Evolutionary conservation across 2,329 filamentous ascomycete species (phyloP), one percentile per base, ranked within the genome.

Genomic region (Botrytis fragariae): DNA sequence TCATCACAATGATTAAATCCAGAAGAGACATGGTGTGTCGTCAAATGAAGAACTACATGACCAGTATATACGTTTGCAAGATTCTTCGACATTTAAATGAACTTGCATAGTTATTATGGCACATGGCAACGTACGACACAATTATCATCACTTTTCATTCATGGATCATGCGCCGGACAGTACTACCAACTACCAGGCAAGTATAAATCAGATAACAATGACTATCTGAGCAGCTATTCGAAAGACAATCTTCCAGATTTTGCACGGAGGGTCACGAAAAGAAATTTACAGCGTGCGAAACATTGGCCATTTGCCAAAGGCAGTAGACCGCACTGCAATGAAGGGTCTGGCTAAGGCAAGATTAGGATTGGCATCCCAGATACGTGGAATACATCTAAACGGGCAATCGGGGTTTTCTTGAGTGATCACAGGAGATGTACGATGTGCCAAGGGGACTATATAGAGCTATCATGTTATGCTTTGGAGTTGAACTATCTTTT

Each of bases 331-430:
- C 10, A 61, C 1, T 5, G 1, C 9, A 61, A 25, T 9, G 59
- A n/a, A 22, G 10, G 12, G 0, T 16, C 3, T 14, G 12, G 6
- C 8, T 4, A 29, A n/a, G 0, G 35, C 12, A 37, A 14, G 14
- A 59, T n/a, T n/a, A 12, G 3, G 1, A 37, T 8, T 37, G 22
- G 6, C 12, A n/a, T 39, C 16, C 16, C 4, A 25, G 3, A 16
- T 4, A 39, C 5, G 39, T 39, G 22, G 1, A 39, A 37, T 6
- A 14, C 22, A 12, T 18, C 22, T 8, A 22, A 39, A 18, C 2
- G 12, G 22, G 35, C 12, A 25, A 14, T n/a, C 12, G 16, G 25
- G 25, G 7, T 35, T 12, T 18, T 20, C 10, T 29, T 59, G 29
- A 59, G 57, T 32, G 18, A 35, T 25, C 22, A 6, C 9, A 32